Evolutionary conservation across 2,329 filamentous ascomycete species (phyloP), one percentile per base, ranked within the genome.

Genomic region (Aspergillus hortae): DNA sequence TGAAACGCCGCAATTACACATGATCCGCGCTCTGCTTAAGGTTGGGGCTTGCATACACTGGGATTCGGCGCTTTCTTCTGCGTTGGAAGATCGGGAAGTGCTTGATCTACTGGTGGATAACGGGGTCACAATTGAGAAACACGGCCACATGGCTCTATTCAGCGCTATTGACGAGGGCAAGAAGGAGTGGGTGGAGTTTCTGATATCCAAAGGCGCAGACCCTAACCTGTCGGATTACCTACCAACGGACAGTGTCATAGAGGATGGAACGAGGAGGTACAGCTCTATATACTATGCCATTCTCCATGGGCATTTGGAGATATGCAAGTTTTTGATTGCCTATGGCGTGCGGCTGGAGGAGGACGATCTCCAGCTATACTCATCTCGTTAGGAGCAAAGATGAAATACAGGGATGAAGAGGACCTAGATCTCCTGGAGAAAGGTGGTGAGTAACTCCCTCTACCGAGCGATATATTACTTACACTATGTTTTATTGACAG

Each of bases 131-230:
- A 45, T 45, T 7, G 27, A 45, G 43, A 33, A 30, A 15, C 32
- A 30, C 25, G 43, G 43, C n/a, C 43, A 45, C n/a, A n/a, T 45
- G 23, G 45, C 45, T 38, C 32, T 47, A 47, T 38, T 6, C n/a
- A 7, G 17, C 25, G 45, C 45, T 40, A 40, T 47, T 40, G 7
- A 6, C 30, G 17, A 25, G 12, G 45, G 45, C 9, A 47, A 38
- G 10, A 47, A 47, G 36, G 45, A 47, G n/a, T 40, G 33, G 17
- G 45, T 47, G 15, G 15, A 47, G 45, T 47, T 47, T 33, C 45
- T 47, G 15, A 40, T 47, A 30, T 36, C 45, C 36, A 17, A 40
- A 38, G 45, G 45, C 15, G 45, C 45, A 17, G 33, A 47, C 45
- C 45, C 45, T 10, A 40, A 40, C 17, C 33, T 47, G 15, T 10